A percentile compares a stretch with the other conserved stretches of the same genome.
Evolutionary conservation across 768 basidiomycete species (phyloP).

Genomic region (Paxillus involutus): DNA sequence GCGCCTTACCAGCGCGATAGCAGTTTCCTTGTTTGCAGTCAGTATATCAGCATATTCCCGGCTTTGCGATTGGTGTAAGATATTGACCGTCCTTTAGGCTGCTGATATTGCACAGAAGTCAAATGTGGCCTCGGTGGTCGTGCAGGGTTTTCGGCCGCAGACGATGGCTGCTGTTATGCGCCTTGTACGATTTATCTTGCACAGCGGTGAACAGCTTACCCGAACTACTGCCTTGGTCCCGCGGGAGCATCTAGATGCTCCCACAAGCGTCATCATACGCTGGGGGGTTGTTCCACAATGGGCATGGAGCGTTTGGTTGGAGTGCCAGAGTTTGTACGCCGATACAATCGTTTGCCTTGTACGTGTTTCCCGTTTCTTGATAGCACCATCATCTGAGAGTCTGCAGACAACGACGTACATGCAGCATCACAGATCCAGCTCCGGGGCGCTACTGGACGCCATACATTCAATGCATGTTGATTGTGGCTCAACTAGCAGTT

Average conservation of each 20-base stretch:
- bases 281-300: constrained; percentile 61
- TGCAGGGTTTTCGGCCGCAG: constrained; percentile 43
- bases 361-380: constrained; percentile 15
- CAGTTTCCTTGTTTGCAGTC: constrained; percentile 38
- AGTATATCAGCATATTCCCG: constrained; percentile 3
- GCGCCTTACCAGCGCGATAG: constrained; percentile 34
- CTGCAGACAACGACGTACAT: constrained; percentile 56
- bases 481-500: not conserved
- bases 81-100: constrained; percentile 12
- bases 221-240: constrained; percentile 10
- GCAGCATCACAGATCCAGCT: constrained; percentile 32
- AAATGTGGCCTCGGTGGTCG: not conserved
- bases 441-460: not conserved
- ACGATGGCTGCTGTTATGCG: constrained; percentile 44
- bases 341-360: constrained; percentile 54
- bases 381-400: constrained; percentile 1
- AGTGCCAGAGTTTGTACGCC: constrained; percentile 46
- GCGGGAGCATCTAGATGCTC: constrained; percentile 33
- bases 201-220: constrained; percentile 18
- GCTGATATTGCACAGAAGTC: constrained; percentile 15
- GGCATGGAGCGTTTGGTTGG: constrained; percentile 66
- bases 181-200: constrained; percentile 42
- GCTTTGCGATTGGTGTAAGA: not conserved
- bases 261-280: constrained; percentile 52
- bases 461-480: constrained; percentile 1